Evolutionary conservation across 345 rosid genomes (phyloP), one percentile per base, ranked within the genome.

Genomic region (Lepidium aucheri): DNA sequence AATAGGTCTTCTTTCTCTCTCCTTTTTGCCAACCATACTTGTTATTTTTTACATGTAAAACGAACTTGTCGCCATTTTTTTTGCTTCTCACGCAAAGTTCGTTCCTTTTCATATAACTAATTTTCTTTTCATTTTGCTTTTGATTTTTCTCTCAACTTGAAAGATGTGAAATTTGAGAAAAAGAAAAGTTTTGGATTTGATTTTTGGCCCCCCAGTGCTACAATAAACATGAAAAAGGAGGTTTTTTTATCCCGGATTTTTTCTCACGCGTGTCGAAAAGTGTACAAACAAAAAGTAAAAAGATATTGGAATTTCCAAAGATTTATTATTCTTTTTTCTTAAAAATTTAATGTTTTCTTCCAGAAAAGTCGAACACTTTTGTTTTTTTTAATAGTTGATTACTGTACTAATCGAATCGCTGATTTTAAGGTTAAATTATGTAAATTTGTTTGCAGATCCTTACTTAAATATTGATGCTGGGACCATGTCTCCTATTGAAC

Each of bases 401-500:
- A 57, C 46, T 56, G 32, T 58, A 42, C 38, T 50, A 50, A 42
- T 41, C 8, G 7, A 50, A 42, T 41, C 8, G 5, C 26, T 46
- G 42, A 55, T 49, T 57, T 11, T 1, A 38, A 36, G 26, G 28
- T 63, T 8, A 10, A 14, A 5, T 36, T 53, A 15, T 42, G 49
- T 73, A 47, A 34, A 15, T 33, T 1, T 14, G 22, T 41, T 9
- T 71, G 9, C 78, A 90, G 97, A 90, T 86, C 97, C 97, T 75
- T 90, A 90, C 75, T 78, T 90, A 69, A 90, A 90, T 40, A 85
- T 86, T 9, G 97, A 90, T 75, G 97, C 97, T 17, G 97, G 97
- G 57, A 90, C 97, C 60, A 90, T 90, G 97, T 90, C 97, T 41
- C 97, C 97, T 55, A 80, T 85, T 51, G 97, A 90, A 75, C 97